These are phyloP conservation scores for Colletotrichum noveboracense DNA, from an alignment of 2,329 filamentous ascomycete genomes.

Conservation along the genomic window DNA sequence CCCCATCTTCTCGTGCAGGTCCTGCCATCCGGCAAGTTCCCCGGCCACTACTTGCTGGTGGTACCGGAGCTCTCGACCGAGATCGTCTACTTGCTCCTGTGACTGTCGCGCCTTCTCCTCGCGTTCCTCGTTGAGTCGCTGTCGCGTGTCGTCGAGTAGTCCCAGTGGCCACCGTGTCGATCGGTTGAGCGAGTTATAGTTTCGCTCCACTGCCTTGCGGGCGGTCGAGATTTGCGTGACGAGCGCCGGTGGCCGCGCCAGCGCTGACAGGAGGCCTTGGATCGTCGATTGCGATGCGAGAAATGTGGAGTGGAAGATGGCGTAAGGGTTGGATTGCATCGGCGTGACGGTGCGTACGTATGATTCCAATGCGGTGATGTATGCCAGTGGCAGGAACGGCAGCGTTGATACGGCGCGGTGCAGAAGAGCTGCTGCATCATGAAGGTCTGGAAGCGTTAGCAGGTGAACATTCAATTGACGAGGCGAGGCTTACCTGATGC, in stretches of 20 bases:
- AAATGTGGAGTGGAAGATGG: conserved; percentile 76
- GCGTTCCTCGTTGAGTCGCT: conserved; percentile 81
- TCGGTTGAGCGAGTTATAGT: conserved; percentile 74
- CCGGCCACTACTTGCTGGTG: conserved; percentile 92
- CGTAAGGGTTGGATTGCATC: conserved; percentile 75
- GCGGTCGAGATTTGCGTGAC: conserved; percentile 78
- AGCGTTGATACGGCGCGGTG: conserved; percentile 59
- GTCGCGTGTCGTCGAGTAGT: conserved; percentile 85
- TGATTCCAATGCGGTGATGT: conserved; percentile 74
- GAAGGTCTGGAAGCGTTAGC: conserved; percentile 59
- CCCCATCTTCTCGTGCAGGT: conserved; percentile 81
- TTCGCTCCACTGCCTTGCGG: conserved; percentile 77
- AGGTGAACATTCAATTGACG: neutral
- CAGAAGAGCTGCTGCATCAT: conserved; percentile 66
- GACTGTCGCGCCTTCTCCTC: conserved; percentile 78
- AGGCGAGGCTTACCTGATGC: conserved; percentile 54
- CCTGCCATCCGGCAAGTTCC: conserved; percentile 94
- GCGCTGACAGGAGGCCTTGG: conserved; percentile 77
- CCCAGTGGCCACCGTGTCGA: conserved; percentile 81
- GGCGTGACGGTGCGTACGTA: conserved; percentile 72
- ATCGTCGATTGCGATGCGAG: conserved; percentile 85
- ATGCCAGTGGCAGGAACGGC: conserved; percentile 69
- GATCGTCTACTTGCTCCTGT: conserved; percentile 71
- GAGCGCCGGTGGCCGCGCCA: conserved; percentile 79
- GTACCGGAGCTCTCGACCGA: conserved; percentile 85